Evolutionary conservation across 2,329 filamentous ascomycete genomes (phyloP).

Genomic region (Macrophomina tecta): DNA sequence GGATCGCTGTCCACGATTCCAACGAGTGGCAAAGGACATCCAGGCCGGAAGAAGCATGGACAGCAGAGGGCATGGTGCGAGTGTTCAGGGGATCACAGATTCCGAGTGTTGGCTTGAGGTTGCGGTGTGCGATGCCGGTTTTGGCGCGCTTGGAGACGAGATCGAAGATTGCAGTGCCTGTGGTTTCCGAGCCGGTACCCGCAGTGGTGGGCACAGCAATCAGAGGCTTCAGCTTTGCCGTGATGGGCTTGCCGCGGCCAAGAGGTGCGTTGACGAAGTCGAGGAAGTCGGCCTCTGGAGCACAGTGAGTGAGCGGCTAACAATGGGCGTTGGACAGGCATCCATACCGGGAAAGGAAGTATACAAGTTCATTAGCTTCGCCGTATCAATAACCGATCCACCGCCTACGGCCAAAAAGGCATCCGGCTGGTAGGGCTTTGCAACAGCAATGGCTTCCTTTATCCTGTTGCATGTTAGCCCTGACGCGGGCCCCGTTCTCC

Average conservation of each 20-base stretch:
- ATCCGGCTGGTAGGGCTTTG: slow-evolving; percentile 80
- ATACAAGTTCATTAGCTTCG: slow-evolving; percentile 98
- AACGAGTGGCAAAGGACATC: slow-evolving; percentile 95
- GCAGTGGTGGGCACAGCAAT: slow-evolving; percentile 86
- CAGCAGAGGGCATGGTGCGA: slow-evolving; percentile 90
- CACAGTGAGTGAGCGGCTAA: slow-evolving; percentile 1
- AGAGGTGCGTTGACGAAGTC: slow-evolving; percentile 98
- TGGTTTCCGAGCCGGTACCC: slow-evolving; percentile 91
- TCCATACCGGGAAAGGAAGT: slow-evolving; percentile 70
- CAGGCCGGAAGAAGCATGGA: slow-evolving; percentile 88
- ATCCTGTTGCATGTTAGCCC: slow-evolving; percentile 60
- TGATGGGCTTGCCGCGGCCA: slow-evolving; percentile 80
- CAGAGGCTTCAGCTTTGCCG: slow-evolving; percentile 72
- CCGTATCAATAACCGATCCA: slow-evolving; percentile 96
- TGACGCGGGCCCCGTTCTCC: not conserved
- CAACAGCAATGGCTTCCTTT: slow-evolving; percentile 86
- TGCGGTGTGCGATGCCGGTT: slow-evolving; percentile 93
- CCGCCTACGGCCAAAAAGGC: slow-evolving; percentile 91
- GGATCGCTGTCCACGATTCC: slow-evolving; percentile 97
- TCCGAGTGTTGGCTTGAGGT: slow-evolving; percentile 92
- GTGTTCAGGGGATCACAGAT: slow-evolving; percentile 90
- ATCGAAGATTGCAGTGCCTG: slow-evolving; percentile 97
- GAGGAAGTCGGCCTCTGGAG: slow-evolving; percentile 80
- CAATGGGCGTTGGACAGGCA: not conserved
- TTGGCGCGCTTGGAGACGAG: slow-evolving; percentile 88